These are phyloP conservation scores for Allantophomopsis lycopodina DNA, from an alignment of 2,329 filamentous ascomycete species.

Conservation along the genomic window DNA sequence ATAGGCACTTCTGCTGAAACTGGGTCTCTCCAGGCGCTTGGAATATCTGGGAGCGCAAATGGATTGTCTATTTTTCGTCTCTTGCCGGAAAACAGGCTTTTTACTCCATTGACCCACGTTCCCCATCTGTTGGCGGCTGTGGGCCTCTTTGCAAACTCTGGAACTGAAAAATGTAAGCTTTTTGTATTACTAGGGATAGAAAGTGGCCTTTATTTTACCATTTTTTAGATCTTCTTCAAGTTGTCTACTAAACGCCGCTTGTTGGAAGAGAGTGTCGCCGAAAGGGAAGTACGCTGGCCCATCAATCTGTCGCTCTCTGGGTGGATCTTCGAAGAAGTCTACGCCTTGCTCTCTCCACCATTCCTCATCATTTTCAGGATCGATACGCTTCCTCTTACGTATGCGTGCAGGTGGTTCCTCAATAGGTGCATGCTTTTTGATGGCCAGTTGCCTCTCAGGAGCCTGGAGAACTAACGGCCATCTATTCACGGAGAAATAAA, in stretches of 20 bases:
- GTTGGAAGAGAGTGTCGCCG: not conserved
- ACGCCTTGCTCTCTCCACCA: not conserved
- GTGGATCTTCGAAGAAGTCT: not conserved
- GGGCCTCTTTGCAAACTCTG: no score
- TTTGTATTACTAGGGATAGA: no score
- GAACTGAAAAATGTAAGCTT: no score
- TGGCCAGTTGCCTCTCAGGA: slow-evolving; percentile 13
- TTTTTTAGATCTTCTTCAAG: not conserved
- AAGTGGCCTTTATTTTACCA: no score
- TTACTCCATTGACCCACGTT: no score
- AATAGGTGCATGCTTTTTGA: slow-evolving; percentile 7
- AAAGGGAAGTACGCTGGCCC: not conserved
- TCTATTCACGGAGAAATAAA: slow-evolving; percentile 30
- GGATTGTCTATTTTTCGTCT: no score
- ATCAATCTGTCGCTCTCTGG: not conserved
- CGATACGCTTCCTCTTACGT: not conserved
- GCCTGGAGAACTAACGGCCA: slow-evolving; percentile 31
- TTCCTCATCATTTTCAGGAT: not conserved
- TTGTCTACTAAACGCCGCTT: not conserved
- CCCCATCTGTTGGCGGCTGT: no score
- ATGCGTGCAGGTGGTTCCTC: not conserved
- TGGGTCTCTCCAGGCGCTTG: no score
- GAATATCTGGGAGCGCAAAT: no score
- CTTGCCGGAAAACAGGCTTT: no score
- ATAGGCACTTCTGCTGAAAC: no score